Percentiles rank a stretch among this genome's conserved stretches.
These are phyloP conservation scores for Hirsutella thompsonii DNA, from an alignment of 2,329 filamentous ascomycete species.

Conservation along the genomic window DNA sequence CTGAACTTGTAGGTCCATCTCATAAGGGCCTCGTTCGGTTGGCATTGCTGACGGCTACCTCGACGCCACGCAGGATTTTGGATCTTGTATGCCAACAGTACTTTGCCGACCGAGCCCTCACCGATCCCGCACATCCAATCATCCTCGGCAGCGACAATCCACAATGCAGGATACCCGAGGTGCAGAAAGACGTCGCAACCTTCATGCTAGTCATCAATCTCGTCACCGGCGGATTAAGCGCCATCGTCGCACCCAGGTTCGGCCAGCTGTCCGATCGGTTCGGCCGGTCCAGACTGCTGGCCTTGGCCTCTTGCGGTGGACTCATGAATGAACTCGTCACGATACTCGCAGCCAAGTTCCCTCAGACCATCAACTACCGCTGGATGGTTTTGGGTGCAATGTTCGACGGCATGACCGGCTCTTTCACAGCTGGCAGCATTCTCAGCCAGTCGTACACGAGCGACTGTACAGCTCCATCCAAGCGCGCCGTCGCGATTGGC, in stretches of 20 bases:
- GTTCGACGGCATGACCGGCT: slow-evolving; percentile 75
- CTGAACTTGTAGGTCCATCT: slow-evolving; percentile 52
- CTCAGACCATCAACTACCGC: slow-evolving; percentile 60
- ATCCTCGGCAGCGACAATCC: slow-evolving; percentile 57
- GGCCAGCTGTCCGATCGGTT: slow-evolving; percentile 79
- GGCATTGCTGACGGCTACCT: not conserved
- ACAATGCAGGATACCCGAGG: slow-evolving; percentile 67
- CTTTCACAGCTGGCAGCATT: slow-evolving; percentile 69
- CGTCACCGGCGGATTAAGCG: slow-evolving; percentile 63
- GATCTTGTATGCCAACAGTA: slow-evolving; percentile 75
- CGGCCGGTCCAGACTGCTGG: slow-evolving; percentile 64
- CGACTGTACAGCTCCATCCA: slow-evolving; percentile 73
- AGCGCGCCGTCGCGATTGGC: slow-evolving; percentile 71
- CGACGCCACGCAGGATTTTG: slow-evolving; percentile 41
- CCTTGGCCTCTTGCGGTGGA: slow-evolving; percentile 61
- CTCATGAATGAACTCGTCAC: slow-evolving; percentile 63
- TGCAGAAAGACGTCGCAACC: slow-evolving; percentile 63
- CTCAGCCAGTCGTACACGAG: slow-evolving; percentile 77
- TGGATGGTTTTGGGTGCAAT: slow-evolving; percentile 67
- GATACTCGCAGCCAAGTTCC: slow-evolving; percentile 64
- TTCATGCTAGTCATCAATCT: slow-evolving; percentile 70
- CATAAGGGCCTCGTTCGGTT: not conserved
- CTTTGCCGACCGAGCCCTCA: slow-evolving; percentile 51
- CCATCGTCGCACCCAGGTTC: slow-evolving; percentile 68
- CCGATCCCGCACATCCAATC: slow-evolving; percentile 19